phyloP scores from a whole-genome alignment of 1,139 yeast genomes.

The Yamadazyma trypodendri region DNA sequence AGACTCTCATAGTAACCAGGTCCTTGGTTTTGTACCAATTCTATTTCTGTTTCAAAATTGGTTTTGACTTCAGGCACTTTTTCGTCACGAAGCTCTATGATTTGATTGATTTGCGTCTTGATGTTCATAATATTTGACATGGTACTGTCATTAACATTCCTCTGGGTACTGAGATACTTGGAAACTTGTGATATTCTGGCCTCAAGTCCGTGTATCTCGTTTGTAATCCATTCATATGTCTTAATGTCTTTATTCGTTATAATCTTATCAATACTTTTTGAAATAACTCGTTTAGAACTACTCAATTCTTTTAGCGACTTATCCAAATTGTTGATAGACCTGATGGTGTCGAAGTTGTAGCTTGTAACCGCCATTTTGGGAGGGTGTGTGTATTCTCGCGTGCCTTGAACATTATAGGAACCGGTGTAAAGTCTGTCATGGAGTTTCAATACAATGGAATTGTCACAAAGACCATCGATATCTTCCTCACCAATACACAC shows the following conservation, averaged over 20 bases:
- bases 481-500: background rate
- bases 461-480: slow-evolving; percentile 19
- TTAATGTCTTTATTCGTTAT: slow-evolving; percentile 15
- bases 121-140: slow-evolving; percentile 25
- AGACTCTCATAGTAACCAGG: slow-evolving; percentile 28
- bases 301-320: slow-evolving; percentile 32
- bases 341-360: slow-evolving; percentile 35
- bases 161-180: slow-evolving; percentile 21
- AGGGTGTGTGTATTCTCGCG: slow-evolving; percentile 2
- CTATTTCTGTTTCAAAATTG: slow-evolving; percentile 24
- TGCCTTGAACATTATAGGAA: slow-evolving; percentile 7
- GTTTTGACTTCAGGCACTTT: slow-evolving; percentile 18
- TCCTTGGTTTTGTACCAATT: slow-evolving; percentile 28
- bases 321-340: slow-evolving; percentile 31
- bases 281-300: slow-evolving; percentile 19
- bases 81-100: slow-evolving; percentile 20
- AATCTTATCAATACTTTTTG: slow-evolving; percentile 16
- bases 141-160: slow-evolving; percentile 25
- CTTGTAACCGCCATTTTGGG: background rate
- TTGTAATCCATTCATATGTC: slow-evolving; percentile 14
- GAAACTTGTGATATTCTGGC: slow-evolving; percentile 15
- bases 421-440: slow-evolving; percentile 24
- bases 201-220: slow-evolving; percentile 13
- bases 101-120: slow-evolving; percentile 25
- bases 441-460: slow-evolving; percentile 26